These are phyloP conservation scores for Boletus tylopilopsis DNA, from an alignment of 768 basidiomycete species.

Conservation along the genomic window DNA sequence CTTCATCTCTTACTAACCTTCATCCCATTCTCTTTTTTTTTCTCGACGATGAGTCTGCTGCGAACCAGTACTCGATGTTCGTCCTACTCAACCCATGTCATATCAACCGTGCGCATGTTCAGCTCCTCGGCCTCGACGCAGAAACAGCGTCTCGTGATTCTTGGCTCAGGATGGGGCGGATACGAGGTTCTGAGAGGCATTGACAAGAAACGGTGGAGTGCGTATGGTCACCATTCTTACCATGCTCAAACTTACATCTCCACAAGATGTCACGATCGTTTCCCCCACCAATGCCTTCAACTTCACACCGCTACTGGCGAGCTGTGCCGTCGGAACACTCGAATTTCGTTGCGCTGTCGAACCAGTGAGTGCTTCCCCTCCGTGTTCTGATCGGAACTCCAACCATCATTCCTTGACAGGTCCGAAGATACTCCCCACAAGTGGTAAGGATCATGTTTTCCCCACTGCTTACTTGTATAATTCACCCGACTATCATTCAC, in stretches of 20 bases:
- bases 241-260: slow-evolving; percentile 3
- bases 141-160: slow-evolving; percentile 53
- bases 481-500: background rate
- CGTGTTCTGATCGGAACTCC: background rate
- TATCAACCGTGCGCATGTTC: slow-evolving; percentile 31
- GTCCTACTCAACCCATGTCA: background rate
- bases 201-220: slow-evolving; percentile 72
- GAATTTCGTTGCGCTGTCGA: slow-evolving; percentile 81
- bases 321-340: slow-evolving; percentile 75
- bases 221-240: slow-evolving; percentile 17
- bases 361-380: slow-evolving; percentile 46
- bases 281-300: slow-evolving; percentile 53
- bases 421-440: slow-evolving; percentile 53
- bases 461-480: background rate
- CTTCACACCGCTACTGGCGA: slow-evolving; percentile 45
- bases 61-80: slow-evolving; percentile 5
- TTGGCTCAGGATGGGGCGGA: slow-evolving; percentile 79
- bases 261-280: slow-evolving; percentile 58
- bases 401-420: slow-evolving; percentile 30
- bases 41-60: slow-evolving; percentile 14
- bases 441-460: slow-evolving; percentile 37
- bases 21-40: background rate
- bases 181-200: slow-evolving; percentile 64
- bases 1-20: background rate
- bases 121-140: slow-evolving; percentile 32